Base-by-base conservation (phyloP, 257 asterid species). In the Solanum etuberosum region DNA sequence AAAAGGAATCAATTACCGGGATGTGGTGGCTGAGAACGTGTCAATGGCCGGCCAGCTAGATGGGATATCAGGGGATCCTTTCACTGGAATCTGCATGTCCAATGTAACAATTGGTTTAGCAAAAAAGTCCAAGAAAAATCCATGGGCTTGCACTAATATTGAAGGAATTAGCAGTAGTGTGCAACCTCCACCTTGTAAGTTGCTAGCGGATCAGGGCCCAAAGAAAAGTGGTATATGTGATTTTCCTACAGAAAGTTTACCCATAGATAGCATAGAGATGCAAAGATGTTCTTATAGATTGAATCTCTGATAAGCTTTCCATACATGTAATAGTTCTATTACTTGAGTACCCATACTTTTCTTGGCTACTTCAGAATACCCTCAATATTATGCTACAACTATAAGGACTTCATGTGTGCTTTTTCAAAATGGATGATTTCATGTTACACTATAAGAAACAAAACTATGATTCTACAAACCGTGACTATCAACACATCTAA, bases 31-130 rank as follows among this genome's bases (percentile, higher is more conserved):
- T 0, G 95, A 94, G 89, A 91, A 96, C 42, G 97, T 92, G 87
- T 81, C 95, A 1, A 92, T 92, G 95, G 98, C 96, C 1, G 99
- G 90, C 6, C 87, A 96, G 83, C 88, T 96, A 46, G 97, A 95
- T 91, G 99, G 99, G 20, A 95, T 96, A 8, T 91, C 97, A 0
- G 97, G 98, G 3, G 96, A 95, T 88, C 93, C 97, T 2, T 96
- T 96, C 89, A 96, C 94, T 1, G 94, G 95, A 13, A 94, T 96
- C 27, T 96, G 99, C 78, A 90, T 96, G 27, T 93, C 98, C 20
- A 96, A 96, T 90, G 94, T 90, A 65, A 96, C 98, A 0, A 94
- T 96, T 83, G 91, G 93, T 15, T 87, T 96, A 95, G 96, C 97
- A 2, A 90, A 89, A 91, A 94, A 92, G 92, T 91, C 94, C 0